These are phyloP conservation scores for Acanthamoeba healyi DNA, from an alignment of 208 protist genomes.

Conservation along the genomic window DNA sequence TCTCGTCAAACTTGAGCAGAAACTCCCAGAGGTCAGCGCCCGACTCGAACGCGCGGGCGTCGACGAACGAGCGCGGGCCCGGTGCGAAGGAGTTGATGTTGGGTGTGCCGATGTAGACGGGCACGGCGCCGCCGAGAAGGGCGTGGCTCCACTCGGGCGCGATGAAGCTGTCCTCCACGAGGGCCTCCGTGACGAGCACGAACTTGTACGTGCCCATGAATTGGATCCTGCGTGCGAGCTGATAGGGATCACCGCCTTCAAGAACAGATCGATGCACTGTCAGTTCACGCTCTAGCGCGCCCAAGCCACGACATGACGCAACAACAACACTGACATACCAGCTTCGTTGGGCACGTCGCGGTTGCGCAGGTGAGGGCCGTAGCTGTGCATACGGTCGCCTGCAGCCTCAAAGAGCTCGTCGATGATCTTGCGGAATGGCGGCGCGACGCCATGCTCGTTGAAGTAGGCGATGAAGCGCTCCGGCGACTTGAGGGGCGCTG, in stretches of 20 bases:
- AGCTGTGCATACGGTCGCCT: slow-evolving; percentile 27
- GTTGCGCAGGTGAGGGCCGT: background rate
- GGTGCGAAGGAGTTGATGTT: slow-evolving; percentile 82
- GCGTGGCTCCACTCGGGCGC: slow-evolving; percentile 62
- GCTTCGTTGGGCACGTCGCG: background rate
- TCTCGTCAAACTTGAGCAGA: slow-evolving; percentile 76
- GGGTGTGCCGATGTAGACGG: slow-evolving; percentile 86
- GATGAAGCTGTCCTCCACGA: background rate
- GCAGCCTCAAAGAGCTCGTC: slow-evolving; percentile 16
- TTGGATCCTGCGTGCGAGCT: background rate
- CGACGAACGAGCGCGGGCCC: slow-evolving; percentile 79
- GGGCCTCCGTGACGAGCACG: slow-evolving; percentile 36
- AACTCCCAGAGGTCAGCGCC: slow-evolving; percentile 79
- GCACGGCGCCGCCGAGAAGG: slow-evolving; percentile 71
- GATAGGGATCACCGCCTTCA: slow-evolving; percentile 33
- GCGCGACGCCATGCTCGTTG: slow-evolving; percentile 55
- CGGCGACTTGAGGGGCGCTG: background rate
- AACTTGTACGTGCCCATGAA: slow-evolving; percentile 69
- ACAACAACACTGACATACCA: background rate
- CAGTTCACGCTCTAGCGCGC: too few species aligned
- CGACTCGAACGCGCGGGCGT: slow-evolving; percentile 80
- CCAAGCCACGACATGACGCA: too few species aligned
- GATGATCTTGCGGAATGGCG: background rate
- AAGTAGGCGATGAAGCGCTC: slow-evolving; percentile 48
- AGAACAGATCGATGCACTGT: too few species aligned